These are phyloP conservation scores for Exobasidium rhododendri DNA, from an alignment of 1,284 basidiomycete species.

Conservation along the genomic window DNA sequence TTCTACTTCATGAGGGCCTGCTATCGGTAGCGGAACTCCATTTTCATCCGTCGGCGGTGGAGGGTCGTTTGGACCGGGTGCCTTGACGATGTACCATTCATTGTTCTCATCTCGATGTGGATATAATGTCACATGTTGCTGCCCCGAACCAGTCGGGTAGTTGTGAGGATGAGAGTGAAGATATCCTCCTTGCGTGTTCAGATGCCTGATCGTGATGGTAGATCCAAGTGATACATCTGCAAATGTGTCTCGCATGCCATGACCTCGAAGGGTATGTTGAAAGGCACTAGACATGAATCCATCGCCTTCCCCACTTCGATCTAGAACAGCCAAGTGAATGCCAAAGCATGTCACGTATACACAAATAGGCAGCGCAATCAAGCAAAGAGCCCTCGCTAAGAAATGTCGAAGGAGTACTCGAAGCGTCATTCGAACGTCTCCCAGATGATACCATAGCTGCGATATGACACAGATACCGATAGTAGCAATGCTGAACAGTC, in stretches of 20 bases:
- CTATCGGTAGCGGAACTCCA: conserved; percentile 51
- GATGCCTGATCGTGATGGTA: conserved; percentile 75
- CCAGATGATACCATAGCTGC: conserved; percentile 87
- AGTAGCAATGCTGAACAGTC: conserved; percentile 96
- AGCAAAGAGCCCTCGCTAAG: conserved; percentile 77
- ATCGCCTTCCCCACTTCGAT: conserved; percentile 89
- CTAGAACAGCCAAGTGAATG: conserved; percentile 85
- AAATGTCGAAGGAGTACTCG: conserved; percentile 78
- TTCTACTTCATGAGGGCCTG: conserved; percentile 16
- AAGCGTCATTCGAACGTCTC: conserved; percentile 77
- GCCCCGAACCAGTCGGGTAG: conserved; percentile 70
- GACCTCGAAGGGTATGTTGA: conserved; percentile 89
- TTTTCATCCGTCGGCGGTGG: conserved; percentile 54
- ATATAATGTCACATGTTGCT: conserved; percentile 97
- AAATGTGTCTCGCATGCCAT: conserved; percentile 85
- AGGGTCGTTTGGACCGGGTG: conserved; percentile 59
- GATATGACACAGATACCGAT: conserved; percentile 78
- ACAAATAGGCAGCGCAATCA: conserved; percentile 75
- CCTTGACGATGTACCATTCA: conserved; percentile 72
- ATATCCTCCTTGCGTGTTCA: conserved; percentile 96
- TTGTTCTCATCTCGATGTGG: conserved; percentile 93
- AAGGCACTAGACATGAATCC: conserved; percentile 99
- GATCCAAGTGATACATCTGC: conserved; percentile 84
- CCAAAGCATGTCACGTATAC: conserved; percentile 96
- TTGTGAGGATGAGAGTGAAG: conserved; percentile 88